Evolutionary conservation across 345 rosid genomes (phyloP).

Genomic region (Aethionema arabicum): DNA sequence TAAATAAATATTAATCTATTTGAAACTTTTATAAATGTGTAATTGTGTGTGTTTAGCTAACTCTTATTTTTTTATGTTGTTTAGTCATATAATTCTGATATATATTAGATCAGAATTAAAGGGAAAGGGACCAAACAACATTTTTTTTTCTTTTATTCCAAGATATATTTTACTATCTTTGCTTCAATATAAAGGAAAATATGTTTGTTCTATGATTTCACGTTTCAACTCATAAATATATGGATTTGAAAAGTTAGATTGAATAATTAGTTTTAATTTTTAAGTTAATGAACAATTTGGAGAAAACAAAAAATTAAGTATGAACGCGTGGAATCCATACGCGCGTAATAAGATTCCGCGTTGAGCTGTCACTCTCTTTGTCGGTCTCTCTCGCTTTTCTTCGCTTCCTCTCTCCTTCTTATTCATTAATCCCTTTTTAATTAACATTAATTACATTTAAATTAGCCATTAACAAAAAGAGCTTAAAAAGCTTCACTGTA

Average conservation of each 20-base stretch:
- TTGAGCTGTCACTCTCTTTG: slow-evolving; percentile 39
- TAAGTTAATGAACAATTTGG: no score
- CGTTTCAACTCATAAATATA: slow-evolving; percentile 11
- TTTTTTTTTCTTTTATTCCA: background rate
- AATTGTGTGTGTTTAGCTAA: background rate
- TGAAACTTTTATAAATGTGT: no score
- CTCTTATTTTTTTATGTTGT: slow-evolving; percentile 8
- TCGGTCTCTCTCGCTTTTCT: slow-evolving; percentile 25
- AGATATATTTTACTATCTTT: background rate
- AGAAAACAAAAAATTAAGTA: no score
- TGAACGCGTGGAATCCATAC: slow-evolving; percentile 12
- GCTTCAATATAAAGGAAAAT: slow-evolving; percentile 32
- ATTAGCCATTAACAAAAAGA: slow-evolving; percentile 6
- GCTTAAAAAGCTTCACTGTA: slow-evolving; percentile 20
- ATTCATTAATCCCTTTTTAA: background rate
- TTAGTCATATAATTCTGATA: slow-evolving; percentile 3
- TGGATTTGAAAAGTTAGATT: no score
- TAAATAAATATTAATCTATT: no score
- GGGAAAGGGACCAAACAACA: slow-evolving; percentile 28
- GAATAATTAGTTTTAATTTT: no score
- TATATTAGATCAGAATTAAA: background rate
- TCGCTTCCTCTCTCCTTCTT: slow-evolving; percentile 22
- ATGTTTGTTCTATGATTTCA: slow-evolving; percentile 24
- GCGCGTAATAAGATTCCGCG: slow-evolving; percentile 31
- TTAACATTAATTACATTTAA: slow-evolving; percentile 6